Evolutionary conservation across 2,329 filamentous ascomycete species (phyloP).

Genomic region (Alternaria sp.): DNA sequence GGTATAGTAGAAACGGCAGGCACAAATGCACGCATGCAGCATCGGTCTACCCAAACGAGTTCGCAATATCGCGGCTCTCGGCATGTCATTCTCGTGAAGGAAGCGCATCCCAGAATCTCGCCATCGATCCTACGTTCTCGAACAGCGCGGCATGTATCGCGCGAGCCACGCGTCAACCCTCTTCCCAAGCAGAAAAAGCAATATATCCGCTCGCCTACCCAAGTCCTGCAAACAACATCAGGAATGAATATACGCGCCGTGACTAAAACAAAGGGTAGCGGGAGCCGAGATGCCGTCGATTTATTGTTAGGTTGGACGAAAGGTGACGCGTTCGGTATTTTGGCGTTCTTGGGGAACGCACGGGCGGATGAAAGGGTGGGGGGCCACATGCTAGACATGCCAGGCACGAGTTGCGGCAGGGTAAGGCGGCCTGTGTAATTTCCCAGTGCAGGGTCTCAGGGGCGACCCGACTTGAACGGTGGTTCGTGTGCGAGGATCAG

Average conservation of each 20-base stretch:
- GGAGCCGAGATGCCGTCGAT: neutral
- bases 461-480: neutral
- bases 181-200: neutral
- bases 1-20: neutral
- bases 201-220: neutral
- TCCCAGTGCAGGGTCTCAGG: neutral
- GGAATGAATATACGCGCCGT: neutral
- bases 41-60: neutral
- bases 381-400: slow-evolving; percentile 1
- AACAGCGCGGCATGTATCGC: neutral
- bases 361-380: neutral
- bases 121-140: neutral
- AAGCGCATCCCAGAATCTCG: neutral
- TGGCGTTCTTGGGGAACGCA: neutral
- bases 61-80: neutral
- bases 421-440: slow-evolving; percentile 2
- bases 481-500: neutral
- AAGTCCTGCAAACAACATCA: neutral
- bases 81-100: neutral
- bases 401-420: neutral
- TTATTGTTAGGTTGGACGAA: neutral
- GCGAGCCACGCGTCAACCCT: neutral
- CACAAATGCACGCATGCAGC: neutral
- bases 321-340: neutral
- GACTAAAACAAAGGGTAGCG: neutral